Evolutionary conservation across 441 rosid genomes (phyloP).

Genomic region (Flueggea neowawraea): DNA sequence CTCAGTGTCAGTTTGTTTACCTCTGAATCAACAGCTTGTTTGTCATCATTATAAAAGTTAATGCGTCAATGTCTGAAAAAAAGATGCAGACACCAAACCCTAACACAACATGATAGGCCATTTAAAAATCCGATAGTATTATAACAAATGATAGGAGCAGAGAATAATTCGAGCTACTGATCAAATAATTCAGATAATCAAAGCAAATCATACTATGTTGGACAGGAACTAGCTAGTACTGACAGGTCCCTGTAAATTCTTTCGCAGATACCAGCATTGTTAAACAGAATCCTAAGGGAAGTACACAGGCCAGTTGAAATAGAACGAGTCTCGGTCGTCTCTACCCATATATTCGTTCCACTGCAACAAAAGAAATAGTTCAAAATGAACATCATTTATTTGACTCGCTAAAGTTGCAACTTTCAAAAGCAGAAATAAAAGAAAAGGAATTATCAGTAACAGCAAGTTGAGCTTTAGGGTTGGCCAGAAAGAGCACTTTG

Average conservation of each 20-base stretch:
- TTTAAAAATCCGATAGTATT: background rate
- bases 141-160: background rate
- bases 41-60: too few species aligned
- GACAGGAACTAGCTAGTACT: too few species aligned
- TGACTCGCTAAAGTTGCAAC: background rate
- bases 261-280: background rate
- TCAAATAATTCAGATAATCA: background rate
- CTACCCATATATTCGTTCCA: constrained; percentile 41
- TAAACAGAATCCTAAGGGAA: constrained; percentile 40
- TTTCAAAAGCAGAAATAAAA: background rate
- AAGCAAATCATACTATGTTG: too few species aligned
- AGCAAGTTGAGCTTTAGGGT: background rate
- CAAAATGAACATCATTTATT: constrained; percentile 8
- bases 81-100: too few species aligned
- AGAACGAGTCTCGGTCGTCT: constrained; percentile 65
- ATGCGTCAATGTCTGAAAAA: too few species aligned
- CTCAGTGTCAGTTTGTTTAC: too few species aligned
- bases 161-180: background rate
- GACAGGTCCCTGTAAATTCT: too few species aligned
- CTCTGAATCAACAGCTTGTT: too few species aligned
- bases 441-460: background rate
- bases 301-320: constrained; percentile 78
- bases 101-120: too few species aligned
- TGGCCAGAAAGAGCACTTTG: constrained; percentile 37
- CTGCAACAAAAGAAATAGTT: constrained; percentile 34